Conservation (phyloP, 495 filamentous ascomycete genomes). For the Penicillium bovifimosum region DNA sequence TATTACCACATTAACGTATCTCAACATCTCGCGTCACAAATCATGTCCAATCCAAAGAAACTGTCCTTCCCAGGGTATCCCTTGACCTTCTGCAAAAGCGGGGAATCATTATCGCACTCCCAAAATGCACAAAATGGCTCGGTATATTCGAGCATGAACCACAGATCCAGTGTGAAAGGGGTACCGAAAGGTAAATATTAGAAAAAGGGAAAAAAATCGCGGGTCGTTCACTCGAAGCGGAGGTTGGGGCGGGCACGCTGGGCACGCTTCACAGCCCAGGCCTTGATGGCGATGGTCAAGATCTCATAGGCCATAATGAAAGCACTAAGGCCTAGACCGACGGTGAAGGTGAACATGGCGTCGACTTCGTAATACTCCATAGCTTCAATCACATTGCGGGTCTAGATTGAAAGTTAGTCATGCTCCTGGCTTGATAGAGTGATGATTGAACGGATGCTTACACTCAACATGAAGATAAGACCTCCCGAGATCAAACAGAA, state of each 20-base stretch:
- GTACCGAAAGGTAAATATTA: too few species aligned
- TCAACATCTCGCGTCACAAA: background rate
- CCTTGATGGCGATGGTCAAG: constrained; percentile 76
- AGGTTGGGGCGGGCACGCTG: constrained; percentile 23
- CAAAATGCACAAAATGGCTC: background rate
- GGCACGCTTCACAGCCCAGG: constrained; percentile 72
- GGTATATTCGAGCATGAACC: constrained; percentile 1
- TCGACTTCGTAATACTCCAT: constrained; percentile 67
- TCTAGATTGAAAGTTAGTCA: constrained; percentile 31
- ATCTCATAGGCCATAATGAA: constrained; percentile 85
- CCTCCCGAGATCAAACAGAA: constrained; percentile 89
- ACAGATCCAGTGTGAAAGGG: constrained; percentile 19
- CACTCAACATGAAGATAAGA: constrained; percentile 88
- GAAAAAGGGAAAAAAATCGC: constrained; percentile 6
- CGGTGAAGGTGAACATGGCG: constrained; percentile 92
- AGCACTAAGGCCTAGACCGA: constrained; percentile 76
- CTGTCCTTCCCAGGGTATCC: background rate
- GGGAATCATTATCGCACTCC: background rate
- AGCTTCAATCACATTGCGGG: constrained; percentile 65
- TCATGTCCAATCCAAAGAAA: background rate
- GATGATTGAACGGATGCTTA: constrained; percentile 37
- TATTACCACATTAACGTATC: constrained; percentile 1
- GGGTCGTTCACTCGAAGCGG: constrained; percentile 17
- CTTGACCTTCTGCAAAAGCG: background rate
- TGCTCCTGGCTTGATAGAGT: background rate